Conservation (phyloP, 257 asterid genomes). For the Scutellaria galericulata region DNA sequence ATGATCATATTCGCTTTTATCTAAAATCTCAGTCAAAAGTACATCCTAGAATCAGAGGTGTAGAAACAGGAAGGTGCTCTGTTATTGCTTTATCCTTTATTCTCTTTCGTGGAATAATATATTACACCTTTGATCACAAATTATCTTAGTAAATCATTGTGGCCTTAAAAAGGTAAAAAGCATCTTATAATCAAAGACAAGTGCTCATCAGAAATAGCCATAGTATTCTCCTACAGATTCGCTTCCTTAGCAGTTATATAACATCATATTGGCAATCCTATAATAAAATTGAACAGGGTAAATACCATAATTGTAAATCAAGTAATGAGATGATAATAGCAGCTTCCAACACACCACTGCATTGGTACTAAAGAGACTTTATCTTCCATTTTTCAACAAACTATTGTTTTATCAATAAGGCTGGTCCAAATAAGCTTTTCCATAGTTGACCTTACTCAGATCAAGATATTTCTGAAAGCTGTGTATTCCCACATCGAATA, state of each 20-base stretch:
- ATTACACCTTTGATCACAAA: too few species aligned
- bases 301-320: background rate
- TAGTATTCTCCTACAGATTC: background rate
- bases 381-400: too few species aligned
- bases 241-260: background rate
- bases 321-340: background rate
- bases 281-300: background rate
- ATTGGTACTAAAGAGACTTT: background rate
- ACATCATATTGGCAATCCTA: background rate
- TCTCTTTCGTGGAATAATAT: background rate
- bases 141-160: background rate
- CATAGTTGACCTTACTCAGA: conserved; percentile 16
- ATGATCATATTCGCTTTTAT: conserved; percentile 20
- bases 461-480: background rate
- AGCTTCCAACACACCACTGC: background rate
- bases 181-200: background rate
- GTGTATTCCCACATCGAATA: conserved; percentile 12
- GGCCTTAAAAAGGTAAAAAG: background rate
- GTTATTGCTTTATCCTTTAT: conserved; percentile 40
- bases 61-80: conserved; percentile 30
- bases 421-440: background rate
- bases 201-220: background rate
- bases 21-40: conserved; percentile 41
- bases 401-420: too few species aligned
- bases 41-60: conserved; percentile 17